Evolutionary conservation across 2,329 filamentous ascomycete genomes (phyloP).

Genomic region (Peltaster fructicola): DNA sequence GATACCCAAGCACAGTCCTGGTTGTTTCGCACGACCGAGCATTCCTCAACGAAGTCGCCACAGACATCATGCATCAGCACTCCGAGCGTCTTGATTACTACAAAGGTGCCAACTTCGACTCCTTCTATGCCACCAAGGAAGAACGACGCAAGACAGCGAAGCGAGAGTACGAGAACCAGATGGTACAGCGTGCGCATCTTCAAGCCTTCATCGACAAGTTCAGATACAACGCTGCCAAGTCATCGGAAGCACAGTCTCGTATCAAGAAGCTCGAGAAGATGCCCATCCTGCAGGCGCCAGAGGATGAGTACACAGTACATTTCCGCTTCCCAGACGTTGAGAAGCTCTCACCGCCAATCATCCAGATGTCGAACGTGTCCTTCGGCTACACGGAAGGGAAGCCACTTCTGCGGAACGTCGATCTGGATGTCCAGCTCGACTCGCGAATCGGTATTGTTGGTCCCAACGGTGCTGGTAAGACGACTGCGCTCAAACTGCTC

Average conservation of each 20-base stretch:
- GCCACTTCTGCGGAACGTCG: conserved; percentile 65
- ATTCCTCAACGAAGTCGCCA: conserved; percentile 97
- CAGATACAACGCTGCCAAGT: conserved; percentile 96
- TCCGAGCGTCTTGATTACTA: conserved; percentile 97
- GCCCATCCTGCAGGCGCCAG: conserved; percentile 77
- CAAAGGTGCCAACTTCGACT: conserved; percentile 87
- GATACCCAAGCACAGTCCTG: conserved; percentile 83
- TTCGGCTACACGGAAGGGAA: conserved; percentile 79
- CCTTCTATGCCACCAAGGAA: conserved; percentile 93
- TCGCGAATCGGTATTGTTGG: conserved; percentile 98
- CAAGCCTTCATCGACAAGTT: conserved; percentile 99
- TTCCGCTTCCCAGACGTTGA: conserved; percentile 97
- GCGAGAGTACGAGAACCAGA: conserved; percentile 97
- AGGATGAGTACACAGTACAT: conserved; percentile 86
- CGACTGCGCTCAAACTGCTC: conserved; percentile 92
- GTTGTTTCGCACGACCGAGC: conserved; percentile 98
- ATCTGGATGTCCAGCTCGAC: conserved; percentile 92
- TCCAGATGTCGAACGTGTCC: conserved; percentile 84
- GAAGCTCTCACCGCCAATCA: conserved; percentile 90
- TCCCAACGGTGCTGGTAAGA: conserved; percentile 97
- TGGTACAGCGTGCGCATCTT: conserved; percentile 80
- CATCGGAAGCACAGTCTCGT: conserved; percentile 89
- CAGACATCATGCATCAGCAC: conserved; percentile 96
- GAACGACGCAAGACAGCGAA: conserved; percentile 92
- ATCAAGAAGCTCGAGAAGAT: conserved; percentile 99